Conservation (phyloP, 148 eudicot species). For the Amaranthus cruentus region DNA sequence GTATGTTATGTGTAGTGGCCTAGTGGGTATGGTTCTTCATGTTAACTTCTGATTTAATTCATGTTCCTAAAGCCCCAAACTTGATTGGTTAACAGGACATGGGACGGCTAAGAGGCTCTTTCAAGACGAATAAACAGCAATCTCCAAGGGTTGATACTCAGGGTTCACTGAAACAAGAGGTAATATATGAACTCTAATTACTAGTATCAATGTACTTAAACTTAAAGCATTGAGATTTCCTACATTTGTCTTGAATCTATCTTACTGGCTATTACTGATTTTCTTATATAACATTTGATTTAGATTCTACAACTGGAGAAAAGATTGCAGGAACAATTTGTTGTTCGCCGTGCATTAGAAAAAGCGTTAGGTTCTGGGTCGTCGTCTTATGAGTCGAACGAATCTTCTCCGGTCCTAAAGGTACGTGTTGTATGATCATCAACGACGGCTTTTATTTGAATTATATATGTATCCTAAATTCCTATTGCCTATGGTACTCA, state of each 20-base stretch:
- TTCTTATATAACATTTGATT: neutral
- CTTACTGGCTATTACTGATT: neutral
- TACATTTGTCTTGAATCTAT: neutral
- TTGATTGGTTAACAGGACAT: conserved; percentile 43
- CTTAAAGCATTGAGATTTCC: neutral
- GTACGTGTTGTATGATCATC: conserved; percentile 27
- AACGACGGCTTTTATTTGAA: neutral
- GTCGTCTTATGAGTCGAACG: conserved; percentile 42
- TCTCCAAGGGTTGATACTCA: conserved; percentile 48
- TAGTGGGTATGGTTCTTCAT: neutral
- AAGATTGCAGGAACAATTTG: conserved; percentile 73
- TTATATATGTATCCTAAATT: neutral
- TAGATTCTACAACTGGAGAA: conserved; percentile 87
- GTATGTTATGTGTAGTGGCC: neutral
- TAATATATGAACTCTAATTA: conserved; percentile 15
- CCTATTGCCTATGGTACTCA: too few species aligned
- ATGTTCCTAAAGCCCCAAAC: conserved; percentile 15
- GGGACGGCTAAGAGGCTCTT: conserved; percentile 36
- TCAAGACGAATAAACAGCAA: conserved; percentile 37
- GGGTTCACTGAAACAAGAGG: conserved; percentile 74
- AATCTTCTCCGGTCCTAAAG: conserved; percentile 52
- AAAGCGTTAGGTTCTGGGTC: conserved; percentile 67
- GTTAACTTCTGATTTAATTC: conserved; percentile 2
- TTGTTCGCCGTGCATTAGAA: conserved; percentile 69
- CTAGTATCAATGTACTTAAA: neutral